Evolutionary conservation across 2,329 filamentous ascomycete genomes (phyloP).

Genomic region (Clarireedia paspali): DNA sequence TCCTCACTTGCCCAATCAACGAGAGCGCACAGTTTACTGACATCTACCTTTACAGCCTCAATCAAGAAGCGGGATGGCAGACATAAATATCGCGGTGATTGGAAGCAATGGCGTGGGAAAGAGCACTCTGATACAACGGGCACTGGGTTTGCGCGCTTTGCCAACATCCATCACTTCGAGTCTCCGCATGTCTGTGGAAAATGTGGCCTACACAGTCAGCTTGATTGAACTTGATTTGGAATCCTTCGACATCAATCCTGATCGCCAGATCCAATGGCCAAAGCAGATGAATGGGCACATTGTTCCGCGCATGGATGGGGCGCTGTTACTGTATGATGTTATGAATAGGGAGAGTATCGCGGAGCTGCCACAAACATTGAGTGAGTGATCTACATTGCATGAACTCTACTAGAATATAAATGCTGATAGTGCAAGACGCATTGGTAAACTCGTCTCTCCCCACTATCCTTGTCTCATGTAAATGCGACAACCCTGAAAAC

Average conservation of each 20-base stretch:
- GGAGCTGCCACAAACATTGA: constrained; percentile 66
- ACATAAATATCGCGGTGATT: constrained; percentile 59
- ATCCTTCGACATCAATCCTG: constrained; percentile 52
- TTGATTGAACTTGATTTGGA: constrained; percentile 60
- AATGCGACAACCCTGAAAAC: constrained; percentile 72
- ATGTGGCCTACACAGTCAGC: constrained; percentile 48
- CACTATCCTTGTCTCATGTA: constrained; percentile 76
- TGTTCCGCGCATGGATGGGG: constrained; percentile 72
- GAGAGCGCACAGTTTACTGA: constrained; percentile 11
- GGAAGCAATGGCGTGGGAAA: constrained; percentile 61
- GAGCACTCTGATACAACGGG: constrained; percentile 58
- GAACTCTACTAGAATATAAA: not conserved
- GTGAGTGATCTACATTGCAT: constrained; percentile 46
- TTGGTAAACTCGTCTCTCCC: constrained; percentile 67
- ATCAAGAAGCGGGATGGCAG: constrained; percentile 34
- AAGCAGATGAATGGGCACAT: constrained; percentile 62
- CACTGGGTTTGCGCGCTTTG: constrained; percentile 46
- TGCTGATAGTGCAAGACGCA: constrained; percentile 47
- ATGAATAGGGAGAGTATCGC: constrained; percentile 68
- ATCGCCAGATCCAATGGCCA: constrained; percentile 56
- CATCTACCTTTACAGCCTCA: constrained; percentile 19
- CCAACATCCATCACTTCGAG: constrained; percentile 48
- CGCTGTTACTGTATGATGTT: constrained; percentile 81
- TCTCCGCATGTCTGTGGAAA: constrained; percentile 51
- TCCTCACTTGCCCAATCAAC: not conserved